Base-by-base conservation (phyloP, 345 rosid species). In the Conringia planisiliqua region DNA sequence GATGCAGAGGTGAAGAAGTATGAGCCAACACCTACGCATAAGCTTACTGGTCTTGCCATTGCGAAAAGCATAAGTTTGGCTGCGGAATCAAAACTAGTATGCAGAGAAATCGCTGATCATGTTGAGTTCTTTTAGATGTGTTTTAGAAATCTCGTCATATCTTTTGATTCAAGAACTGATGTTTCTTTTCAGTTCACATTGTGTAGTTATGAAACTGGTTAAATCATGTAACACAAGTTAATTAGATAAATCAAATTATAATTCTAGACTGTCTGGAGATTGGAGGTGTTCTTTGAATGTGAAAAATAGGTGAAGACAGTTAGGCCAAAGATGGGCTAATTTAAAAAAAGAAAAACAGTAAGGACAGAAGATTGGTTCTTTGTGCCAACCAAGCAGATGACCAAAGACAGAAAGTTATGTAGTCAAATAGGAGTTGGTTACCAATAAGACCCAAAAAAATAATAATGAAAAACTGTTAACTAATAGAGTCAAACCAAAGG, bases 61-160 rank as follows among this genome's bases (percentile, higher is more conserved):
- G 65, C 64, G n/a, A 86, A 82, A 83, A 95, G 99, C 84, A 36
- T 78, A 22, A 84, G 62, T 71, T 78, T 95, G 70, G 97, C 99
- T 10, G 73, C 71, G 2, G 87, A 83, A 43, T 79, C 88, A 20
- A 91, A 88, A 79, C 56, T 91, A 26, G 51, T 86, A 43, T 89
- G 97, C 62, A 85, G 89, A 82, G 97, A 95, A 74, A 86, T 89
- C 18, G 96, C 97, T 0, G 97, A 96, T 62, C 97, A 85, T 61
- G 87, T 87, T 6, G 97, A 92, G 74, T 92, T 88, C 75, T 79
- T 90, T 62, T 59, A 82, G 83, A 76, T 89, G 82, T 80, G 50
- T 59, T n/a, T 44, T 26, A 54, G 86, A 61, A 86, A 77, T 50
- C 16, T 57, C 51, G 10, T 43, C 0, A 36, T 54, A 9, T n/a